Conservation (phyloP, 257 asterid species). For the Capsicum baccatum region DNA sequence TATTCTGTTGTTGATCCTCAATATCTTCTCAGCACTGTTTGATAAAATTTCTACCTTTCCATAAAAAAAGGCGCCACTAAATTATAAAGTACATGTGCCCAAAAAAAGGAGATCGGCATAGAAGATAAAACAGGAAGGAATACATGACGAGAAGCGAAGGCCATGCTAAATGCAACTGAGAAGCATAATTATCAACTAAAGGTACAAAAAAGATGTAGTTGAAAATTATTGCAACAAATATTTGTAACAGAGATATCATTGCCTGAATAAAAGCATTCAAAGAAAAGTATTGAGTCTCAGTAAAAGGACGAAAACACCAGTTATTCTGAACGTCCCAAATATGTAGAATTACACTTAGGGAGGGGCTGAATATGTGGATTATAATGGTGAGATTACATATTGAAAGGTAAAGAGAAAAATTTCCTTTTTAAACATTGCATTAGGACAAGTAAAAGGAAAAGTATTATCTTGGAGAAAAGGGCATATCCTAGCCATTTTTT, state of each 20-base stretch:
- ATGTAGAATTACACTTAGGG: neutral
- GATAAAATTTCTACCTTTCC: neutral
- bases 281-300: neutral
- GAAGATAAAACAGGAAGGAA: neutral
- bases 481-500: neutral
- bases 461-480: neutral
- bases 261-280: neutral
- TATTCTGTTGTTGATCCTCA: neutral
- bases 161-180: neutral
- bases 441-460: neutral
- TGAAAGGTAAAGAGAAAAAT: neutral
- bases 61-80: neutral
- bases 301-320: neutral
- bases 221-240: neutral
- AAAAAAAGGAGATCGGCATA: neutral
- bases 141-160: neutral
- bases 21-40: neutral
- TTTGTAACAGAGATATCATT: neutral
- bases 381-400: neutral
- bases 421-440: neutral
- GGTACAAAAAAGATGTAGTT: neutral
- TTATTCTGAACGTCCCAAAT: neutral
- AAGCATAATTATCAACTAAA: neutral
- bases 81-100: neutral
- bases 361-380: neutral